phyloP scores from a whole-genome alignment of 1,139 yeast genomes.

The Nakaseomyces glabratus region DNA sequence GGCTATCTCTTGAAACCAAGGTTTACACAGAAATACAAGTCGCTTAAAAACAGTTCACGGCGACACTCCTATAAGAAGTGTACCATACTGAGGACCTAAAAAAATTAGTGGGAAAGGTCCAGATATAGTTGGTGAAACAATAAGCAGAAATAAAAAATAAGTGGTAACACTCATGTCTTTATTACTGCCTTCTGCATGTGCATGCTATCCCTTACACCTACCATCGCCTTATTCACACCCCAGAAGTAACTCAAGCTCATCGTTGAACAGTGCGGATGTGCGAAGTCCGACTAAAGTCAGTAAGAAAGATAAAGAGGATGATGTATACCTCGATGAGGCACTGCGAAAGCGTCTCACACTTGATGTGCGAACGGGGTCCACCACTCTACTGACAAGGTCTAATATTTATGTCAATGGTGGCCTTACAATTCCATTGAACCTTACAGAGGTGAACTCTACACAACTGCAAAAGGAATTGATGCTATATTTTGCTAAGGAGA shows the following conservation, averaged over 20 bases:
- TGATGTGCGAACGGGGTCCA: conserved; percentile 59
- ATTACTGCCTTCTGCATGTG: conserved; percentile 4
- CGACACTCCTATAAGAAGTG: no score
- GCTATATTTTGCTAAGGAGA: conserved; percentile 21
- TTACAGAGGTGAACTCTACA: conserved; percentile 34
- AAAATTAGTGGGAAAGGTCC: no score
- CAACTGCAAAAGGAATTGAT: conserved; percentile 25
- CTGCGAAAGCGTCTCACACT: conserved; percentile 29
- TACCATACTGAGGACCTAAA: no score
- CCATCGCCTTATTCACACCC: background rate
- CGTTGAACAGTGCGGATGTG: background rate
- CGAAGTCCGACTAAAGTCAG: conserved; percentile 1
- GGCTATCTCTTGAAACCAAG: no score
- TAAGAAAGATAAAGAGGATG: conserved; percentile 20
- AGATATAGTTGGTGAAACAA: background rate
- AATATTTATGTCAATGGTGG: conserved; percentile 62
- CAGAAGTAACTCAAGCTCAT: background rate
- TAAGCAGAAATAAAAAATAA: background rate
- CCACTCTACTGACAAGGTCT: conserved; percentile 49
- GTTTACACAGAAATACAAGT: no score
- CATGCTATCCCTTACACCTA: conserved; percentile 4
- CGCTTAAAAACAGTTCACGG: no score
- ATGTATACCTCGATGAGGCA: conserved; percentile 14
- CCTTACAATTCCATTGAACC: conserved; percentile 46
- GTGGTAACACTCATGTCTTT: conserved; percentile 7